Evolutionary conservation across 352 stramenopile species (phyloP).

Genomic region (Aphanomyces euteiches): DNA sequence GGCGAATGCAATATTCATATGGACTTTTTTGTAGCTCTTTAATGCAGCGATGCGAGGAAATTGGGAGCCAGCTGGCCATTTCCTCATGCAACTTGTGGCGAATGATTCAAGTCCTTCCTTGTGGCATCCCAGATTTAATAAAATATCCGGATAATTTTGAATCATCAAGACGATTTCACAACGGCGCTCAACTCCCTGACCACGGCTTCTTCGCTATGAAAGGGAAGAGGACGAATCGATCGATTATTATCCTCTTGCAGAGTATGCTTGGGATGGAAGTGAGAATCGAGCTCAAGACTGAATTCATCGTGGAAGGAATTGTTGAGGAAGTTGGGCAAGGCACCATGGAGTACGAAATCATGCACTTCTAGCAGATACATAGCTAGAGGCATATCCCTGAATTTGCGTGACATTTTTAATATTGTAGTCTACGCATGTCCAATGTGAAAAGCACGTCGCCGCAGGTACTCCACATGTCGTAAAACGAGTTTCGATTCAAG

Average conservation of each 20-base stretch:
- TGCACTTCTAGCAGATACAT: not conserved
- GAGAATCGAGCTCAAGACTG: conserved; percentile 81
- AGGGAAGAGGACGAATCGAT: conserved; percentile 34
- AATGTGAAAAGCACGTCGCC: conserved; percentile 17
- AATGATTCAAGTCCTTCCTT: no score
- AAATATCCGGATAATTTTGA: not conserved
- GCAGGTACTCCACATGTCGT: not conserved
- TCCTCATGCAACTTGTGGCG: no score
- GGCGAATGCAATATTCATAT: no score
- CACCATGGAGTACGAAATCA: conserved; percentile 61
- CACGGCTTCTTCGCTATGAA: not conserved
- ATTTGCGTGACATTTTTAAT: not conserved
- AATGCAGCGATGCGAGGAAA: no score
- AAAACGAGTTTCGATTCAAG: not conserved
- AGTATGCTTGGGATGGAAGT: conserved; percentile 78
- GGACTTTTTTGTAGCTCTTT: no score
- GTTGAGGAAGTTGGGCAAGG: conserved; percentile 80
- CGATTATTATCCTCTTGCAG: conserved; percentile 76
- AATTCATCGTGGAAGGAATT: conserved; percentile 67
- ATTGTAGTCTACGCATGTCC: conserved; percentile 24
- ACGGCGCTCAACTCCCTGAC: no score
- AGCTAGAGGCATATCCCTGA: no score
- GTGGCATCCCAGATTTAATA: no score
- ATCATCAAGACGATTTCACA: not conserved
- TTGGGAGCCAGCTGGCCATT: no score